Conservation (phyloP, 176 grass and related monocot species). For the Oryza longistaminata region DNA sequence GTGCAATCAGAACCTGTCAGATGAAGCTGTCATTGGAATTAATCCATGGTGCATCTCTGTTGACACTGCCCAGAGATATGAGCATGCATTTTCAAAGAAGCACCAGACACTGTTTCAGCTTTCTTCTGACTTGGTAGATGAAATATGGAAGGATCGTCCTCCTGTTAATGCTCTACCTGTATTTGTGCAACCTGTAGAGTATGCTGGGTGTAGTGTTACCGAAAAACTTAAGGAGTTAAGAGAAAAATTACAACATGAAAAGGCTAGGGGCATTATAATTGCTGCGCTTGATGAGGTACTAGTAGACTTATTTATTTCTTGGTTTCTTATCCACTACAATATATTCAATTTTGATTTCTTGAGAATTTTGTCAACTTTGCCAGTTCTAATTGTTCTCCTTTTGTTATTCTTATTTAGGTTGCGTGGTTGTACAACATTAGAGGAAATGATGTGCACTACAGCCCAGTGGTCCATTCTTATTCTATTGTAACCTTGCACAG, state of each 20-base stretch:
- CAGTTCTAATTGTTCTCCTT: slow-evolving; percentile 21
- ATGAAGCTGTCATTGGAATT: slow-evolving; percentile 73
- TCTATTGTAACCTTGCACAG: slow-evolving; percentile 70
- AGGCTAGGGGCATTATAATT: slow-evolving; percentile 61
- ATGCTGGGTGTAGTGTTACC: slow-evolving; percentile 60
- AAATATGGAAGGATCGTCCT: slow-evolving; percentile 87
- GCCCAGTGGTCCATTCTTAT: slow-evolving; percentile 95
- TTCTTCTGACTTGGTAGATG: slow-evolving; percentile 79
- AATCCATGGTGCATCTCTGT: slow-evolving; percentile 93
- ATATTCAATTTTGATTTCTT: slow-evolving; percentile 26
- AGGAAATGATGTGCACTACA: slow-evolving; percentile 89
- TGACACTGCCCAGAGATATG: slow-evolving; percentile 73
- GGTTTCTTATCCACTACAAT: slow-evolving; percentile 8
- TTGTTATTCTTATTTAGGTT: slow-evolving; percentile 57
- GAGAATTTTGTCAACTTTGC: not conserved
- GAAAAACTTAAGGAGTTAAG: slow-evolving; percentile 82
- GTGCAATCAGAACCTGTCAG: slow-evolving; percentile 64
- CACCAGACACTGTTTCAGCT: slow-evolving; percentile 75
- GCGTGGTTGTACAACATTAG: slow-evolving; percentile 94
- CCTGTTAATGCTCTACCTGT: slow-evolving; percentile 52
- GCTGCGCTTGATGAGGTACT: slow-evolving; percentile 91
- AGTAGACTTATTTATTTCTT: slow-evolving; percentile 3
- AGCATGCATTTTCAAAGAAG: slow-evolving; percentile 69
- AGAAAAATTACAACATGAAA: slow-evolving; percentile 68
- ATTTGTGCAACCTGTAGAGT: slow-evolving; percentile 71